A percentile compares a stretch with the other conserved stretches of the same genome.
Evolutionary conservation across 495 filamentous ascomycete genomes (phyloP).

Genomic region (Trichoderma virens): DNA sequence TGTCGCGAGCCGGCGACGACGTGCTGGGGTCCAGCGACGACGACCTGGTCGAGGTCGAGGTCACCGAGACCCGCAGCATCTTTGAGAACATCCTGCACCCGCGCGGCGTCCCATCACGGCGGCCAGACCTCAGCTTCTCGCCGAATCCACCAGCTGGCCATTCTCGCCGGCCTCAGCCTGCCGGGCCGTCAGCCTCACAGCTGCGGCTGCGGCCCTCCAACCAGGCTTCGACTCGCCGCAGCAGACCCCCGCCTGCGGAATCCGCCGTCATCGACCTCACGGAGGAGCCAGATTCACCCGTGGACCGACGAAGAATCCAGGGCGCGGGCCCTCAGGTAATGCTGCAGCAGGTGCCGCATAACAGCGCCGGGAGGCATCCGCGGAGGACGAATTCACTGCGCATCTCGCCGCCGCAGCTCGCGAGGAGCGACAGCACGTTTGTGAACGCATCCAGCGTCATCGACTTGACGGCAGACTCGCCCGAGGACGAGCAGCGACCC

Average conservation of each 20-base stretch:
- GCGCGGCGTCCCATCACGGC: not conserved
- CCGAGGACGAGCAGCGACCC: constrained; percentile 15
- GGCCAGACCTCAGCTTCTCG: not conserved
- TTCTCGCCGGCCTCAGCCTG: not conserved
- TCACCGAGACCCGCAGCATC: constrained; percentile 1
- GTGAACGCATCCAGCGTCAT: constrained; percentile 21
- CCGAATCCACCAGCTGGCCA: no score
- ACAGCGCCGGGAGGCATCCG: constrained; percentile 11
- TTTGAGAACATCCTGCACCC: not conserved
- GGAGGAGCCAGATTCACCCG: constrained; percentile 25
- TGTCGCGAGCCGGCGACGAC: constrained; percentile 9
- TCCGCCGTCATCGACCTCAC: constrained; percentile 33
- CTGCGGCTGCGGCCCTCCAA: constrained; percentile 9
- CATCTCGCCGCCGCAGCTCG: constrained; percentile 28
- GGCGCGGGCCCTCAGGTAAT: constrained; percentile 2
- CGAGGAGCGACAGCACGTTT: constrained; percentile 34
- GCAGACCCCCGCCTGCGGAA: not conserved
- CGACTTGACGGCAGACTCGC: constrained; percentile 24
- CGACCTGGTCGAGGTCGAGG: constrained; percentile 22
- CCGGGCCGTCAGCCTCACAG: not conserved
- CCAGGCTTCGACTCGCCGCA: not conserved
- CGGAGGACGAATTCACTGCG: constrained; percentile 26
- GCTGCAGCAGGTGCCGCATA: constrained; percentile 11
- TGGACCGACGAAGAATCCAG: not conserved
- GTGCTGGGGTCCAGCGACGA: constrained; percentile 8